These are phyloP conservation scores for Leccinum subtestaceum DNA, from an alignment of 768 basidiomycete genomes.

Conservation along the genomic window DNA sequence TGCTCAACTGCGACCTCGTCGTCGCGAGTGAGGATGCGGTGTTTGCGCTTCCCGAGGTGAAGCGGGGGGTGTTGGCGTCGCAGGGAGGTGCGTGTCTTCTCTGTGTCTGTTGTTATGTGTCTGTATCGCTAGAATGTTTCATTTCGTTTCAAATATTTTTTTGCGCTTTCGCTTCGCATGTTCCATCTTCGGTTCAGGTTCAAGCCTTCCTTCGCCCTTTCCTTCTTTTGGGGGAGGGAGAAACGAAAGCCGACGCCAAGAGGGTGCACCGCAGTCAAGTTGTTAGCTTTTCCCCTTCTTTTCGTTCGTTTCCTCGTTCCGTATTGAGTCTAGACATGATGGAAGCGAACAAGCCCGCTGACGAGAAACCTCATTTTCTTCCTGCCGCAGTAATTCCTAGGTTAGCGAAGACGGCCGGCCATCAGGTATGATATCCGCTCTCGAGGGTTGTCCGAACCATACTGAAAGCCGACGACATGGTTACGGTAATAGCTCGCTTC, in stretches of 20 bases:
- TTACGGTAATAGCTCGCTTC: constrained; percentile 54
- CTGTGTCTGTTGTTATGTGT: not conserved
- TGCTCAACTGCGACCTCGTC: constrained; percentile 78
- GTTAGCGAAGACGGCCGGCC: constrained; percentile 61
- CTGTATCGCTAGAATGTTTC: not conserved
- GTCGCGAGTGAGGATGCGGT: constrained; percentile 62
- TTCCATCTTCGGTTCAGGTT: not conserved
- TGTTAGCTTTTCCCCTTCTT: not conserved
- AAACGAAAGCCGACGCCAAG: not conserved
- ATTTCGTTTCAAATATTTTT: not conserved
- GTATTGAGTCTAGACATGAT: not conserved
- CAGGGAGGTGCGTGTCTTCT: constrained; percentile 57
- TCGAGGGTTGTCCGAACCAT: constrained; percentile 7
- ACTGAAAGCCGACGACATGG: constrained; percentile 12
- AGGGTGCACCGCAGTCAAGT: not conserved
- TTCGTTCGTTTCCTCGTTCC: not conserved
- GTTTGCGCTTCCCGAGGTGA: constrained; percentile 77
- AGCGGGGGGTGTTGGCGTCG: constrained; percentile 68
- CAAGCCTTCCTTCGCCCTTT: not conserved
- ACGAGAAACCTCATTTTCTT: constrained; percentile 1
- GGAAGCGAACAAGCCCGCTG: constrained; percentile 10
- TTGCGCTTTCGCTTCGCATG: not conserved
- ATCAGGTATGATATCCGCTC: constrained; percentile 55
- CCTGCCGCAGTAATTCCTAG: constrained; percentile 59
- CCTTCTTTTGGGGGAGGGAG: not conserved